phyloP scores from a whole-genome alignment of 164 flowering plant genomes.

The Hamamelis virginiana region DNA sequence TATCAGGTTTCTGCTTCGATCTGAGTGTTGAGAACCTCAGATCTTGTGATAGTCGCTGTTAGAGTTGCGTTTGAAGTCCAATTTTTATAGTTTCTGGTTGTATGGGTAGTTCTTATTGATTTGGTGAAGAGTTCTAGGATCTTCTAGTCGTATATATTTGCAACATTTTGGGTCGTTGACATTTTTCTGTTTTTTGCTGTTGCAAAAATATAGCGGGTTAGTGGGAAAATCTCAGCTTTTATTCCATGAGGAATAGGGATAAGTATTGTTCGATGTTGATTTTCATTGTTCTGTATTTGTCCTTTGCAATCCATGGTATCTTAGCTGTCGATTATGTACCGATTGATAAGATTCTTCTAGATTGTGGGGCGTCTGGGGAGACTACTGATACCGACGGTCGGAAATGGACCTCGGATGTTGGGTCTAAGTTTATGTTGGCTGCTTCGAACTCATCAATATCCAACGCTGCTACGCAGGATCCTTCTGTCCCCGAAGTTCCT shows the following conservation, averaged over 20 bases:
- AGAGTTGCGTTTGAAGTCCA: too few relatives aligned
- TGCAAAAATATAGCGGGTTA: too few relatives aligned
- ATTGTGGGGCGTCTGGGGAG: conserved; percentile 60
- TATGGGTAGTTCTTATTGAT: not conserved
- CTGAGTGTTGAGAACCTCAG: too few relatives aligned
- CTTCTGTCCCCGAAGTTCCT: conserved; percentile 66
- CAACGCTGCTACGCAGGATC: conserved; percentile 52
- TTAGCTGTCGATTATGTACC: conserved; percentile 53
- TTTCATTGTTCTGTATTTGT: conserved; percentile 20
- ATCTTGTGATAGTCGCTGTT: too few relatives aligned
- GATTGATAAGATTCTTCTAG: conserved; percentile 47
- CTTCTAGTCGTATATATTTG: not conserved
- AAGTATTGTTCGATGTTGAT: not conserved
- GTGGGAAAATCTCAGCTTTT: not conserved
- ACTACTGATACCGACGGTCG: conserved; percentile 45
- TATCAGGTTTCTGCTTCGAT: too few relatives aligned
- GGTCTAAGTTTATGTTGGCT: conserved; percentile 46
- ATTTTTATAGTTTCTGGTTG: not conserved
- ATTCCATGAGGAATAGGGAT: conserved; percentile 21
- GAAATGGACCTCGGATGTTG: conserved; percentile 67
- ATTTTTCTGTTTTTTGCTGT: too few relatives aligned
- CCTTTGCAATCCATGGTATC: conserved; percentile 3
- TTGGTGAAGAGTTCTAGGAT: not conserved
- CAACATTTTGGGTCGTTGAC: not conserved
- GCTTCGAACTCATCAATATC: conserved; percentile 33